phyloP scores from a whole-genome alignment of 495 filamentous ascomycete species.

The Hyphodiscus hymeniophilus region DNA sequence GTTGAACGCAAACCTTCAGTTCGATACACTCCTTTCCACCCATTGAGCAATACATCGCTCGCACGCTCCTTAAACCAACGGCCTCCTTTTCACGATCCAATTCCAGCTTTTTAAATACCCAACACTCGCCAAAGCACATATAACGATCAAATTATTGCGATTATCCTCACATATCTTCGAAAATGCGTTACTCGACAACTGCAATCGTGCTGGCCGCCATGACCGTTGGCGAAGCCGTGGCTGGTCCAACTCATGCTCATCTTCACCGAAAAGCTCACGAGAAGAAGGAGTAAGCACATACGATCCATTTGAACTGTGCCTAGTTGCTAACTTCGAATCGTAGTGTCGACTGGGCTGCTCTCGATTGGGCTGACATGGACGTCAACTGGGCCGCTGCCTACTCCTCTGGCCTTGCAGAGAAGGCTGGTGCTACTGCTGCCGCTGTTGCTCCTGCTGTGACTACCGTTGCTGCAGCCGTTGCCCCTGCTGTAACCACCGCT shows the following conservation, averaged over 20 bases:
- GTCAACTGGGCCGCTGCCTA: conserved; percentile 22
- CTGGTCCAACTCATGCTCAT: conserved; percentile 21
- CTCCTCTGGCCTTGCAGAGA: conserved; percentile 6
- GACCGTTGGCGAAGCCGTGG: conserved; percentile 19
- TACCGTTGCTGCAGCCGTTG: background rate
- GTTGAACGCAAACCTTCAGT: conserved; percentile 11
- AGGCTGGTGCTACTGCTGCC: background rate
- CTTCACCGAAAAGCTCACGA: conserved; percentile 15
- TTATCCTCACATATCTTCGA: conserved; percentile 5
- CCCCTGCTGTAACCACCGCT: background rate
- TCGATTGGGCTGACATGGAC: conserved; percentile 20
- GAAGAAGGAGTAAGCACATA: conserved; percentile 17
- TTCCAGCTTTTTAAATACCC: conserved; percentile 1
- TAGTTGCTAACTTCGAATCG: conserved; percentile 1
- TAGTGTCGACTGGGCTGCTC: conserved; percentile 14
- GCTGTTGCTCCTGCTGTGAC: background rate
- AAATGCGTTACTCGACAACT: conserved; percentile 18
- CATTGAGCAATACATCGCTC: conserved; percentile 21
- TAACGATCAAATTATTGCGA: background rate
- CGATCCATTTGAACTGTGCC: background rate
- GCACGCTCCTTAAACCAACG: conserved; percentile 19
- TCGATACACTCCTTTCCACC: conserved; percentile 14
- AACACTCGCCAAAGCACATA: background rate
- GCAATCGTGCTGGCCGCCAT: conserved; percentile 20
- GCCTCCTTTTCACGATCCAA: conserved; percentile 7